Base-by-base conservation (phyloP, 164 flowering plant genomes). In the Magnolia kwangsiensis region DNA sequence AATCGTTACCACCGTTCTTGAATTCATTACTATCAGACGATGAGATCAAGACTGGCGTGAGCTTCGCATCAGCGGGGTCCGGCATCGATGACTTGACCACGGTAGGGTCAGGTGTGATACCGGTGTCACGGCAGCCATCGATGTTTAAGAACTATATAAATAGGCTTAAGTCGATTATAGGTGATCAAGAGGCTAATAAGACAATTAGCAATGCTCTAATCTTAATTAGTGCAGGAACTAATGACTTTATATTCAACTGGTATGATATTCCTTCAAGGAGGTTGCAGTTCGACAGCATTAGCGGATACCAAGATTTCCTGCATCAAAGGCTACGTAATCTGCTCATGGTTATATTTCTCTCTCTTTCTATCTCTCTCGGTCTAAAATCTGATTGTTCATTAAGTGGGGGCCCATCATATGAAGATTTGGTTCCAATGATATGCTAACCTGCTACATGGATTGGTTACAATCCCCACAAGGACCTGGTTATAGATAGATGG, bases 21-120 rank as follows among this genome's bases (percentile, higher is more conserved):
- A 82, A 88, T 16, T 11, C 13, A 11, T 91, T 88, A 2, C 63
- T 90, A 0, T 61, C 85, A 0, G 76, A 80, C 7, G 11, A 73
- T 0, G 92, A 90, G 0, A 31, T 91, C 0, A 23, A 10, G 0
- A 84, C 89, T 0, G 89, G 93, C 13, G 92, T 86, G 14, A 51
- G 83, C 77, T 91, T 90, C 64, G 92, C 91, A 1, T 92, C 94
- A 0, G 91, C 84, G 0, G 93, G 89, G 1, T 79, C 92, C 0
- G 97, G 97, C 0, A 79, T 31, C 29, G 95, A 92, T 74, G 83
- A 85, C 5, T 20, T 85, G 3, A 88, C 93, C 0, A 31, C 79
- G 0, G 9, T 1, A 0, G 11, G 37, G 1, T 55, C 84, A 0
- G 29, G 69, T 0, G 91, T 75, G 8, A 81, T 92, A 14, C 81